Evolutionary conservation across 2,329 filamentous ascomycete genomes (phyloP).

Genomic region (Sporothrix protearum): DNA sequence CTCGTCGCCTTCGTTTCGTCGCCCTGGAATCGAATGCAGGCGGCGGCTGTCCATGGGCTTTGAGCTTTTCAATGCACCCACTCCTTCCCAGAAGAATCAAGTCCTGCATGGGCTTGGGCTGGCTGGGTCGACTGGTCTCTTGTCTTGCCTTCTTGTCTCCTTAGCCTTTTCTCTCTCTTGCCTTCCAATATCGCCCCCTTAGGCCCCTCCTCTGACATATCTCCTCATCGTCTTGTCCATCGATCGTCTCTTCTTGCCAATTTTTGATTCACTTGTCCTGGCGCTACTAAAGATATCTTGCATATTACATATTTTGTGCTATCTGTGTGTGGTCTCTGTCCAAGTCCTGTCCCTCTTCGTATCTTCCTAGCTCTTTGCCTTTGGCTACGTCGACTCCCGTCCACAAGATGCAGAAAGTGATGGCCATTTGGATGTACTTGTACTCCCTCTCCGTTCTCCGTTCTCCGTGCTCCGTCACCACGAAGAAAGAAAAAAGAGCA

Average conservation of each 20-base stretch:
- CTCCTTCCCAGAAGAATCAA: background rate
- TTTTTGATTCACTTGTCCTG: background rate
- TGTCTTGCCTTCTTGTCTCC: background rate
- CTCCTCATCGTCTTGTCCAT: background rate
- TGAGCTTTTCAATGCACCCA: background rate
- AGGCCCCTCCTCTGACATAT: background rate
- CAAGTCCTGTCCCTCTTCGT: background rate
- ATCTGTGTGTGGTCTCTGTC: background rate
- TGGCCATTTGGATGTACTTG: too few species aligned
- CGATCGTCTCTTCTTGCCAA: background rate
- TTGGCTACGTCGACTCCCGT: conserved; percentile 3
- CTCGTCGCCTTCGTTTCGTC: background rate
- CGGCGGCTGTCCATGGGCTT: background rate
- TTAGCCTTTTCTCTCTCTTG: background rate
- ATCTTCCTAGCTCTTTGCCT: background rate
- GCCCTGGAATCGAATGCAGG: background rate
- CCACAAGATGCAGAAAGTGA: background rate
- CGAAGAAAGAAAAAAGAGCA: background rate
- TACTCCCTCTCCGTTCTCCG: background rate
- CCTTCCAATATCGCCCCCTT: background rate
- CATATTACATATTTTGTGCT: background rate
- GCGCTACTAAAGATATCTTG: too few species aligned
- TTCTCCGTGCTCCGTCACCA: background rate
- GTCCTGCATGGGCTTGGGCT: background rate
- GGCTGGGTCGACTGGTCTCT: background rate